Evolutionary conservation across 805 yeast genomes (phyloP), one percentile per base, ranked within the genome.

Genomic region (Metschnikowia shivogae): DNA sequence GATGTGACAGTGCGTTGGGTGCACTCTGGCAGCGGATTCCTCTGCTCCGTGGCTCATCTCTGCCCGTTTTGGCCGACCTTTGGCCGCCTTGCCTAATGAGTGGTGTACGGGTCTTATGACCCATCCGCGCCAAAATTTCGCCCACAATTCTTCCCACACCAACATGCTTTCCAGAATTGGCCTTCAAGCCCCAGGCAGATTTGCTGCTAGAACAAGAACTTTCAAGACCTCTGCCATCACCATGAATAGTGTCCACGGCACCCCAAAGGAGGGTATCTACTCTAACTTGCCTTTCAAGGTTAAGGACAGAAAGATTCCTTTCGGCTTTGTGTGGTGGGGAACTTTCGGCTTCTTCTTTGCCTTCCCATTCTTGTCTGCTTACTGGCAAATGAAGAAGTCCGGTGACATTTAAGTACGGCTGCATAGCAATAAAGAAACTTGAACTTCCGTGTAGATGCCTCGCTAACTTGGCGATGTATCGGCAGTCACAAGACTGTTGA

Each of bases 211-310:
- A 39, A 35, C 49, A 45, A 69, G 75, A 64, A 54, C 57, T 53
- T 70, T 89, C 56, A 69, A 84, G 53, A 55, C 66, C 39, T 61
- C 84, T 46, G 64, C 73, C 57, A 66, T 64, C 52, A 50, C 55
- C 39, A 52, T 63, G 62, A 62, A 58, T 57, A 61, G 60, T 42
- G 53, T 67, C 38, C 68, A 56, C 55, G 75, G 75, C 36, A 44
- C 68, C 36, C 74, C 75, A 40, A 61, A 65, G 55, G 53, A 54
- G 44, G 97, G 97, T 62, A 82, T 84, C 39, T 93, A 93, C 83
- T 75, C 85, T 61, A 92, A 93, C 80, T 64, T 92, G 53, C 99
- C 99, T 55, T 93, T 92, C 82, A 81, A 81, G 78, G 95, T 92
- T 53, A 89, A 89, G 79, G 77, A 83, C 80, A 89, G 96, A 79